These are phyloP conservation scores for Crassisporium funariophilum DNA, from an alignment of 768 basidiomycete species.

Conservation along the genomic window DNA sequence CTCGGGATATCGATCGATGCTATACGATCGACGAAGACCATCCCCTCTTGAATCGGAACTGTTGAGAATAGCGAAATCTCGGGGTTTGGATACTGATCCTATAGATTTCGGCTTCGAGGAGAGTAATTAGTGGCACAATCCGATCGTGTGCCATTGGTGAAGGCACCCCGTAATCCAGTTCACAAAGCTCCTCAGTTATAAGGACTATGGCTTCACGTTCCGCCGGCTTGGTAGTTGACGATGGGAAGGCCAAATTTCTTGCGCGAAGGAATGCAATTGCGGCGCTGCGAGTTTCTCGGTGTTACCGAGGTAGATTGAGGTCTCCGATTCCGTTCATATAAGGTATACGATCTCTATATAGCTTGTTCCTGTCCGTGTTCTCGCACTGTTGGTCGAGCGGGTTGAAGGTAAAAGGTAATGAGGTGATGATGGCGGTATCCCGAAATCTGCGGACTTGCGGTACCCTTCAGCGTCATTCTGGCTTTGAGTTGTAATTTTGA, in stretches of 20 bases:
- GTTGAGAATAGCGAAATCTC: background rate
- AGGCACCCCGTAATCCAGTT: background rate
- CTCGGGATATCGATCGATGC: conserved; percentile 14
- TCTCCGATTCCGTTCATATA: too few species aligned
- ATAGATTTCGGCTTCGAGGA: background rate
- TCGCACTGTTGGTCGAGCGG: too few species aligned
- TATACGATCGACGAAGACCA: background rate
- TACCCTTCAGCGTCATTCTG: conserved; percentile 7
- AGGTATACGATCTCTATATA: too few species aligned
- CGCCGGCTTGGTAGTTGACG: background rate
- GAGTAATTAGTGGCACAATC: conserved; percentile 12
- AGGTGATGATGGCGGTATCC: conserved; percentile 16
- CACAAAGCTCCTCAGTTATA: too few species aligned
- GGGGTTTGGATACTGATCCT: conserved; percentile 9
- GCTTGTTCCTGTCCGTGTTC: too few species aligned
- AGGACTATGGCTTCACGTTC: background rate
- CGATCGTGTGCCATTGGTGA: background rate
- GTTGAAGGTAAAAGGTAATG: too few species aligned
- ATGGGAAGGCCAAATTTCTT: background rate
- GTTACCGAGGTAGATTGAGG: too few species aligned
- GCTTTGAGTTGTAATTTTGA: conserved; percentile 21
- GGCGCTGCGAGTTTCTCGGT: conserved; percentile 14
- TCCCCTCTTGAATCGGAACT: conserved; percentile 21
- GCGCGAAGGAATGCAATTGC: background rate
- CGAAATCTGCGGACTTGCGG: conserved; percentile 10